Percentiles rank a stretch among this genome's conserved stretches.
These are phyloP conservation scores for Aspergillus japonicus DNA, from an alignment of 2,329 filamentous ascomycete genomes.

Conservation along the genomic window DNA sequence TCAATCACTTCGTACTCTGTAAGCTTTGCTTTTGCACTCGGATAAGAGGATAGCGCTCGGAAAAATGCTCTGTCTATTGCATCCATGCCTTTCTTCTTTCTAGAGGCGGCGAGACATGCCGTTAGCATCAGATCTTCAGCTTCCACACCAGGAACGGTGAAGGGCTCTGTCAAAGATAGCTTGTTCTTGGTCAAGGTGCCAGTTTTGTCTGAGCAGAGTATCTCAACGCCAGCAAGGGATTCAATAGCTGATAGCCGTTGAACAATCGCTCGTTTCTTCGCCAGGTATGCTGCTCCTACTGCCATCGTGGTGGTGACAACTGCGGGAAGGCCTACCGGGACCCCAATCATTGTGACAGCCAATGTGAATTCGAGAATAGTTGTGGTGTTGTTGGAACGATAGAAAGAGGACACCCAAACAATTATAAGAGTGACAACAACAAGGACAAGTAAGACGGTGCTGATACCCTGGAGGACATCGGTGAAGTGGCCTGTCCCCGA, in stretches of 20 bases:
- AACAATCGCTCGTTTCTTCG: conserved; percentile 89
- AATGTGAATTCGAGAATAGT: conserved; percentile 80
- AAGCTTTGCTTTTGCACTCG: conserved; percentile 74
- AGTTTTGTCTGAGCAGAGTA: conserved; percentile 92
- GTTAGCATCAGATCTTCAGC: conserved; percentile 88
- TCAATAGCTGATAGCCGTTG: conserved; percentile 91
- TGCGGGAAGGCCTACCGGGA: conserved; percentile 87
- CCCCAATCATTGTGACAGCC: conserved; percentile 86
- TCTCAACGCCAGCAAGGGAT: conserved; percentile 87
- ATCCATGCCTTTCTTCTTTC: conserved; percentile 95
- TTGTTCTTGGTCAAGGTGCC: conserved; percentile 94
- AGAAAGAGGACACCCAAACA: conserved; percentile 85
- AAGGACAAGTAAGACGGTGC: conserved; percentile 73
- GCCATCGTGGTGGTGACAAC: conserved; percentile 95
- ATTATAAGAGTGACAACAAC: conserved; percentile 77
- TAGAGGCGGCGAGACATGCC: conserved; percentile 82
- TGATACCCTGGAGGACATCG: conserved; percentile 83
- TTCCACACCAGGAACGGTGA: conserved; percentile 76
- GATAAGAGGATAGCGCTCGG: conserved; percentile 79
- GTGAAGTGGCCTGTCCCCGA: conserved; percentile 82
- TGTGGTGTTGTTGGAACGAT: conserved; percentile 79
- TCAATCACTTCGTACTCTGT: conserved; percentile 81
- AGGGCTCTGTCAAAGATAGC: conserved; percentile 81
- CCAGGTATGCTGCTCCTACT: conserved; percentile 85
- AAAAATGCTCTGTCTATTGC: conserved; percentile 94